Evolutionary conservation across 1,284 basidiomycete species (phyloP).

Genomic region (Rhodotorula sp.): DNA sequence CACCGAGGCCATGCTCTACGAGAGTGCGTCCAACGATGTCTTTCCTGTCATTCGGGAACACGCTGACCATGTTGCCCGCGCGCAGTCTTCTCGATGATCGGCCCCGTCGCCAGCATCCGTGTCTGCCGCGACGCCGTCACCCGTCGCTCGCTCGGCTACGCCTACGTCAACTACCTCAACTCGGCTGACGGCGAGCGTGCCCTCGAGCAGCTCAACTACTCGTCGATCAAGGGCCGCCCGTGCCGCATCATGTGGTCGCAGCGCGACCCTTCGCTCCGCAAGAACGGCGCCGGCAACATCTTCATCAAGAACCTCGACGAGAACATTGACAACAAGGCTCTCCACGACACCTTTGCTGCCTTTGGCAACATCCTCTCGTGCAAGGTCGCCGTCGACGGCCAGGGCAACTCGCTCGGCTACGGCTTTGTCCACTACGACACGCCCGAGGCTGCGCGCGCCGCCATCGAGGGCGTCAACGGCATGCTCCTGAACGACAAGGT

Average conservation of each 20-base stretch:
- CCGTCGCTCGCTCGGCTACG: slow-evolving; percentile 98
- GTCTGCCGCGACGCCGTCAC: slow-evolving; percentile 99
- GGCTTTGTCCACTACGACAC: slow-evolving; percentile 99
- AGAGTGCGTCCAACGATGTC: slow-evolving; percentile 50
- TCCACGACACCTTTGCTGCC: slow-evolving; percentile 98
- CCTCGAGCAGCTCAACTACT: slow-evolving; percentile 99
- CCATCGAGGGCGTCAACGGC: slow-evolving; percentile 98
- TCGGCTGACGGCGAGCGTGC: slow-evolving; percentile 95
- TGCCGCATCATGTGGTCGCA: slow-evolving; percentile 99
- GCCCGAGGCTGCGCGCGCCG: slow-evolving; percentile 89
- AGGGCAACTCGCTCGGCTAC: slow-evolving; percentile 87
- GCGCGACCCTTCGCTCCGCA: slow-evolving; percentile 97
- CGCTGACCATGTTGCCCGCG: not conserved
- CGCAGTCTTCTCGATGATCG: slow-evolving; percentile 97
- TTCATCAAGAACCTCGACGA: slow-evolving; percentile 99
- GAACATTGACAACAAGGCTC: slow-evolving; percentile 98
- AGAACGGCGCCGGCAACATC: slow-evolving; percentile 99
- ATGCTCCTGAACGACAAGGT: slow-evolving; percentile 99
- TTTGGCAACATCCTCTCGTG: slow-evolving; percentile 99
- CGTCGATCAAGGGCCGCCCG: slow-evolving; percentile 94
- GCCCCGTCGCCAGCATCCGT: slow-evolving; percentile 97
- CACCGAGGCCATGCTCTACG: slow-evolving; percentile 99
- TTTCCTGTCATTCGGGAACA: not conserved
- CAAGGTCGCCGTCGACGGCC: slow-evolving; percentile 95
- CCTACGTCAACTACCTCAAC: slow-evolving; percentile 99